Evolutionary conservation across 75 land plant genomes (phyloP), one percentile per base, ranked within the genome.

Genomic region (Picea glauca): DNA sequence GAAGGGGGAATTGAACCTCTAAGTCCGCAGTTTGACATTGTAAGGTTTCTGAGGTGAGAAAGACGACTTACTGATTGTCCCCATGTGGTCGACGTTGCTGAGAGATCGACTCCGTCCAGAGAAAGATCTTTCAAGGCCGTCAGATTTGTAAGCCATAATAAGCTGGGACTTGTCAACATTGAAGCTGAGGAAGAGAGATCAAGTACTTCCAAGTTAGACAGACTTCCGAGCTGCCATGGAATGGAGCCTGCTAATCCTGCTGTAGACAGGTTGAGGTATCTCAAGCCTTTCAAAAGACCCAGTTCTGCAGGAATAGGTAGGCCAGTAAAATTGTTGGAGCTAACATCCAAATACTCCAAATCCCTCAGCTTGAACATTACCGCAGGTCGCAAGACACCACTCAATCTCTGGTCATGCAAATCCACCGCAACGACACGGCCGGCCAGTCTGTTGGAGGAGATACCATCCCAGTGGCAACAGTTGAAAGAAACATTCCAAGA

Each of bases 401-500:
- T 65, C 17, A 65, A 65, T 15, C 1, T 65, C 35, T 14, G 4
- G 3, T 50, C 11, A 9, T 50, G 11, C 56, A 50, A 50, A 50
- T 50, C 56, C 11, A 84, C 59, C 2, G 18, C 43, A 23, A 62
- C 46, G 3, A 84, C 80, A 80, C 77, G 64, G 32, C 72, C 76
- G 0, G 83, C 73, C 0, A 17, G 4, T 57, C 54, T 80, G 74
- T 59, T 38, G 60, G 83, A 84, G 21, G 23, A 4, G 13, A 84
- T 63, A 8, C 83, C 86, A 40, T 9, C 30, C 86, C 83, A 84
- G 8, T 2, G 38, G 58, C 86, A 84, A 70, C 86, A 84, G 31
- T 68, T 83, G 2, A 50, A 56, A 2, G 77, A 21, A 33, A 4
- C 35, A 26, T 13, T 54, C 86, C 86, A 84, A 50, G 83, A 78